Evolutionary conservation across 2,329 filamentous ascomycete species (phyloP), one percentile per base, ranked within the genome.

Genomic region (Cercospora nicotianae): DNA sequence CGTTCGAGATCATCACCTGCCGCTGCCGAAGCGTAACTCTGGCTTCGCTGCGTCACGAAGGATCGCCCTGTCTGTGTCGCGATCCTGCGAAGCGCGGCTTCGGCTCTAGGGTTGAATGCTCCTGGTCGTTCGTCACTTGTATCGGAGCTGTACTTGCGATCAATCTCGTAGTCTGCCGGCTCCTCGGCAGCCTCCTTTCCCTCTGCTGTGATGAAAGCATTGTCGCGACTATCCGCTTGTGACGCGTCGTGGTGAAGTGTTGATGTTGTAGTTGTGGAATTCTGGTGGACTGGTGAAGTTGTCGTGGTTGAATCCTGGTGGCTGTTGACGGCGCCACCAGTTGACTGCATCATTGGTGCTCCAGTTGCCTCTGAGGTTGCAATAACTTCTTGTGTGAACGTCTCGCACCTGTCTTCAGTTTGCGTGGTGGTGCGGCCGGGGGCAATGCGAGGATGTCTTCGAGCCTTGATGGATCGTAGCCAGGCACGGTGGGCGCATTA

Each of bases 111-210:
- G 20, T 70, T 68, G 60, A 74, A 67, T 8, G 72, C 67, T 26
- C 70, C 70, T 36, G 67, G 70, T 10, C 53, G 48, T 23, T 62
- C 64, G 8, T 51, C 31, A 23, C 30, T 66, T 8, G 60, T 60
- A 23, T 61, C 51, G 9, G 59, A 67, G 39, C 65, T 64, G 51
- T 57, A 69, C 61, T 67, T 67, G 39, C 67, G 67, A 33, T 70
- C 58, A 48, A 66, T 65, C 39, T 69, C 61, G 26, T 63, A 57
- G 13, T 69, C 70, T 18, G 64, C 60, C 16, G 71, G 69, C 28
- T 72, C 69, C 39, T 77, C 75, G 30, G 67, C 69, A 2, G 68
- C 72, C 65, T 77, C 75, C 33, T 71, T 74, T 65, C 75, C 74
- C 13, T 74, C 72, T 20, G 67, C 67, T 33, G 73, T 74, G 61